These are phyloP conservation scores for Trebouxia sp. DNA, from an alignment of 139 green algal species.

Conservation along the genomic window DNA sequence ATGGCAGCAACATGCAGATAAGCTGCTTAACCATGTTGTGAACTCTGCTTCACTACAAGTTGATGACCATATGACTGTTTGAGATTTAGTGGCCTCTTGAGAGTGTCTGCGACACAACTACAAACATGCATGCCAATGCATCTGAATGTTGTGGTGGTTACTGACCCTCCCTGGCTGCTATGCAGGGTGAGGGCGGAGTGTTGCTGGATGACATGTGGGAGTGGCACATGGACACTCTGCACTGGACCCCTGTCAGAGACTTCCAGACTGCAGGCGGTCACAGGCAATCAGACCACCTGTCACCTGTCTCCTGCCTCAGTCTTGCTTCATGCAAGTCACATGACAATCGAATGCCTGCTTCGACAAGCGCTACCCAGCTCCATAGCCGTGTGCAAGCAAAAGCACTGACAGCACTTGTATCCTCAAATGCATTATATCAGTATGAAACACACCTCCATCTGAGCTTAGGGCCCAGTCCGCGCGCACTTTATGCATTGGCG, in stretches of 20 bases:
- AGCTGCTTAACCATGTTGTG: no score
- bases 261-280: constrained; percentile 32
- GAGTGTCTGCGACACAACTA: background rate
- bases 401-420: no score
- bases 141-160: constrained; percentile 1
- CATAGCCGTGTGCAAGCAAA: no score
- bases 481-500: background rate
- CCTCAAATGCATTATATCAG: no score
- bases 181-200: constrained; percentile 49
- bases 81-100: background rate
- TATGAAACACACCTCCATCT: no score
- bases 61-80: background rate
- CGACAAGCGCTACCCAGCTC: no score
- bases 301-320: background rate
- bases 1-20: no score
- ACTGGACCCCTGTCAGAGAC: constrained; percentile 60
- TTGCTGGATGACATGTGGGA: constrained; percentile 76
- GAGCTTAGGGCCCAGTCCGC: background rate
- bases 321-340: background rate
- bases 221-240: constrained; percentile 61
- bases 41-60: no score
- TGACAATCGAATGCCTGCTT: background rate
- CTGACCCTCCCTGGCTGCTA: constrained; percentile 79
- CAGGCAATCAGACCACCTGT: constrained; percentile 4
- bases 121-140: background rate